These are phyloP conservation scores for Stemphylium lycopersici DNA, from an alignment of 2,329 filamentous ascomycete species.

Conservation along the genomic window DNA sequence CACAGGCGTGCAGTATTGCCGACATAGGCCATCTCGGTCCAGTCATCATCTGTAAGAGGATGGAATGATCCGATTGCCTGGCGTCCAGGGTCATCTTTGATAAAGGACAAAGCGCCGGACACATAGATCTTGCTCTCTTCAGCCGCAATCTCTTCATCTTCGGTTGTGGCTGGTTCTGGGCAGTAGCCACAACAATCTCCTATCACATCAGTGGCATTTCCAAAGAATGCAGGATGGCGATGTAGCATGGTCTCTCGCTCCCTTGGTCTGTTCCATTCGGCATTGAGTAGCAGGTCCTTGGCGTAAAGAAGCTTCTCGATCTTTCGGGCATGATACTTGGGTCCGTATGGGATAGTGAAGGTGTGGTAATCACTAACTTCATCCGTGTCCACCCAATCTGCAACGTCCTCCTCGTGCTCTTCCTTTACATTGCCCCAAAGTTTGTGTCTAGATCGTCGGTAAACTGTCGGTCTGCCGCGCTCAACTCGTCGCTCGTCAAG, in stretches of 20 bases:
- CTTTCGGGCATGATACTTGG: slow-evolving; percentile 62
- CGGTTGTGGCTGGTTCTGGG: slow-evolving; percentile 69
- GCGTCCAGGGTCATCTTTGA: slow-evolving; percentile 81
- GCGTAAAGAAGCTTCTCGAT: slow-evolving; percentile 85
- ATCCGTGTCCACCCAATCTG: slow-evolving; percentile 79
- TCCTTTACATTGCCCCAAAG: slow-evolving; percentile 77
- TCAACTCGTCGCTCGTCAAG: slow-evolving; percentile 72
- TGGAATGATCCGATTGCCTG: slow-evolving; percentile 78
- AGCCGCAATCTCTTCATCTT: slow-evolving; percentile 73
- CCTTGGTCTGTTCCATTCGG: slow-evolving; percentile 79
- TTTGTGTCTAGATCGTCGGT: slow-evolving; percentile 51
- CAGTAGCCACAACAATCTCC: slow-evolving; percentile 83
- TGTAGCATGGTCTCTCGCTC: slow-evolving; percentile 80
- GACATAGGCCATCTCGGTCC: slow-evolving; percentile 91
- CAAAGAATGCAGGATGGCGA: slow-evolving; percentile 85
- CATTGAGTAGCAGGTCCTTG: slow-evolving; percentile 80
- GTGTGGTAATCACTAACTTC: slow-evolving; percentile 79
- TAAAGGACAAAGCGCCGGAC: slow-evolving; percentile 73
- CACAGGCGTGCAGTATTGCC: slow-evolving; percentile 79
- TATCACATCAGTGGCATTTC: slow-evolving; percentile 71
- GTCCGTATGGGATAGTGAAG: slow-evolving; percentile 70
- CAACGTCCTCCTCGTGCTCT: slow-evolving; percentile 76
- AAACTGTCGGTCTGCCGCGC: slow-evolving; percentile 68
- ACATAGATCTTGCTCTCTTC: slow-evolving; percentile 79
- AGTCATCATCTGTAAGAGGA: slow-evolving; percentile 79